phyloP scores from a whole-genome alignment of 352 stramenopile genomes.

The Phytophthora ohioensis region DNA sequence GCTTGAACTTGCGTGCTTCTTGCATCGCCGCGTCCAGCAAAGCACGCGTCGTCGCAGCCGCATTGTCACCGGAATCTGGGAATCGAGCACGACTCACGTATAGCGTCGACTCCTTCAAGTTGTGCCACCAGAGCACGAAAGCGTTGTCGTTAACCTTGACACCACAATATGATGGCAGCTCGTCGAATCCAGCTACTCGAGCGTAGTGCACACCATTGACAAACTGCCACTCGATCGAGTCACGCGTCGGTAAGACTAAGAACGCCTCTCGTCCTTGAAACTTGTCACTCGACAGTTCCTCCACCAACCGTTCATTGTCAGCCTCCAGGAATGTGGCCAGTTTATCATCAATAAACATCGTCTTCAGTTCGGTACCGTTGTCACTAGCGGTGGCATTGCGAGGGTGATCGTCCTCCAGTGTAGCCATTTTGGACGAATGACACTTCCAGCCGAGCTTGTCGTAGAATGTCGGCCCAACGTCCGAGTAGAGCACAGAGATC shows the following conservation, averaged over 20 bases:
- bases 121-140: slow-evolving; percentile 65
- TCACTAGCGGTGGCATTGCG: slow-evolving; percentile 17
- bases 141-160: slow-evolving; percentile 48
- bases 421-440: slow-evolving; percentile 48
- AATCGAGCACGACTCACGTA: slow-evolving; percentile 59
- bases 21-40: slow-evolving; percentile 39
- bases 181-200: slow-evolving; percentile 33
- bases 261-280: slow-evolving; percentile 49
- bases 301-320: slow-evolving; percentile 46
- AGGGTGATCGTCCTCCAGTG: slow-evolving; percentile 35
- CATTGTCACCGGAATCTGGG: slow-evolving; percentile 28
- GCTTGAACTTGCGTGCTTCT: slow-evolving; percentile 47
- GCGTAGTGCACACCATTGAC: slow-evolving; percentile 56
- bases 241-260: slow-evolving; percentile 46
- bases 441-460: slow-evolving; percentile 58
- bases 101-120: slow-evolving; percentile 62
- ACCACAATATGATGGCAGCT: slow-evolving; percentile 47
- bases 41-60: slow-evolving; percentile 10
- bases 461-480: slow-evolving; percentile 64
- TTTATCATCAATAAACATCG: slow-evolving; percentile 41
- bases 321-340: slow-evolving; percentile 48
- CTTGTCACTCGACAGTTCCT: slow-evolving; percentile 34
- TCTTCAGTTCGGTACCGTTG: slow-evolving; percentile 19
- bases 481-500: slow-evolving; percentile 60
- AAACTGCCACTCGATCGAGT: slow-evolving; percentile 69